phyloP scores from a whole-genome alignment of 768 basidiomycete genomes.

The Suillus hirtellus region DNA sequence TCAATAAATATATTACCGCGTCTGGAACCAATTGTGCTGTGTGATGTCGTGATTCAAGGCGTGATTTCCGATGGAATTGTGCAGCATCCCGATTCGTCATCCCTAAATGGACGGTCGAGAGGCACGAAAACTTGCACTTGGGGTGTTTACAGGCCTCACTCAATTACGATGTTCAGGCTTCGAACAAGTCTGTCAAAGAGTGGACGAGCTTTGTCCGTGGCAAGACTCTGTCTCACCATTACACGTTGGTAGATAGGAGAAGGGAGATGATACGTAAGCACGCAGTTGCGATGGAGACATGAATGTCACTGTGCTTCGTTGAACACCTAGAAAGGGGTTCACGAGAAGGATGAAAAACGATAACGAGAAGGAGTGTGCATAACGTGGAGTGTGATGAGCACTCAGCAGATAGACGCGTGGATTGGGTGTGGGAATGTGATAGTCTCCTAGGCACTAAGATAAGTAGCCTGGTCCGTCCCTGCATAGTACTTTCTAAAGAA shows the following conservation, averaged over 20 bases:
- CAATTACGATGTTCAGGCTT: neutral
- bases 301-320: neutral
- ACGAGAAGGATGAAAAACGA: neutral
- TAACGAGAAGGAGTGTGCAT: too few species aligned
- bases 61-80: neutral
- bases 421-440: neutral
- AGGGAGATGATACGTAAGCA: neutral
- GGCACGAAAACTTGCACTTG: neutral
- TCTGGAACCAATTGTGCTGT: neutral
- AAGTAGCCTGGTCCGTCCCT: too few species aligned
- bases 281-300: neutral
- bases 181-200: neutral
- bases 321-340: too few species aligned
- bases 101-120: neutral
- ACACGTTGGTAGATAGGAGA: neutral
- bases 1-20: neutral
- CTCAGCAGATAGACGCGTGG: constrained; percentile 1
- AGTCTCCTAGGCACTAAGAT: neutral
- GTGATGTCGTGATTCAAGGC: neutral
- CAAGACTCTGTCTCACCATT: neutral
- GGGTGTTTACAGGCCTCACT: neutral
- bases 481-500: too few species aligned
- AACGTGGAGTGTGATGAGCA: neutral
- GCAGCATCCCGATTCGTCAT: neutral
- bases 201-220: neutral